Percentiles rank a stretch among this genome's conserved stretches.
Evolutionary conservation across 2,329 filamentous ascomycete genomes (phyloP).

Genomic region (Fusarium longipes): DNA sequence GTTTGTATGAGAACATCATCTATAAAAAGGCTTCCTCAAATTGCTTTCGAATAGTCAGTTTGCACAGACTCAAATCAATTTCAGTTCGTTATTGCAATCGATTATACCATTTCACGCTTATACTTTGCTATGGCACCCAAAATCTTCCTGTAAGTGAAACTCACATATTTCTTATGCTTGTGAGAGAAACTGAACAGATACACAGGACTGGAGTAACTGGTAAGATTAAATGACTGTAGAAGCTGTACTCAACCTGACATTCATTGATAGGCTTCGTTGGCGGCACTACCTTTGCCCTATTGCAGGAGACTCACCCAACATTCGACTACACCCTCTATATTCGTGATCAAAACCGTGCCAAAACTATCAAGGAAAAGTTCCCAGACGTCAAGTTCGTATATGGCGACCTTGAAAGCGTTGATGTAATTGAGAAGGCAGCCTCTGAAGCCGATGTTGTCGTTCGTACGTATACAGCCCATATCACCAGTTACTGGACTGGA

Average conservation of each 20-base stretch:
- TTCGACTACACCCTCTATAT: constrained; percentile 60
- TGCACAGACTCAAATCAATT: not conserved
- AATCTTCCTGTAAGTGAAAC: constrained; percentile 55
- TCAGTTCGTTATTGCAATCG: too few species aligned
- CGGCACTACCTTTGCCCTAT: constrained; percentile 59
- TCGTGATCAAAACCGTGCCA: constrained; percentile 59
- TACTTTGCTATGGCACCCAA: constrained; percentile 52
- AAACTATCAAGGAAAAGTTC: constrained; percentile 58
- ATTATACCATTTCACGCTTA: not conserved
- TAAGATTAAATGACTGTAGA: constrained; percentile 26
- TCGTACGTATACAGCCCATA: constrained; percentile 48
- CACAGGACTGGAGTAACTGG: constrained; percentile 59
- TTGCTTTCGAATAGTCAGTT: not conserved
- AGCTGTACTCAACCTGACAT: not conserved
- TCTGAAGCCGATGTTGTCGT: constrained; percentile 63
- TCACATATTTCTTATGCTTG: not conserved
- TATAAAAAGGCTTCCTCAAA: not conserved
- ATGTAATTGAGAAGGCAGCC: constrained; percentile 63
- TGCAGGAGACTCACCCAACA: constrained; percentile 59
- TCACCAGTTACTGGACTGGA: not conserved
- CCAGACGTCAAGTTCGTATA: constrained; percentile 61
- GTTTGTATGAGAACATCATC: not conserved
- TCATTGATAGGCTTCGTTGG: constrained; percentile 60
- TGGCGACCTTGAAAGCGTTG: constrained; percentile 59
- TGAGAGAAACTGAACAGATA: not conserved